Evolutionary conservation across 2,329 filamentous ascomycete genomes (phyloP).

Genomic region (Ophiosphaerella herpotricha): DNA sequence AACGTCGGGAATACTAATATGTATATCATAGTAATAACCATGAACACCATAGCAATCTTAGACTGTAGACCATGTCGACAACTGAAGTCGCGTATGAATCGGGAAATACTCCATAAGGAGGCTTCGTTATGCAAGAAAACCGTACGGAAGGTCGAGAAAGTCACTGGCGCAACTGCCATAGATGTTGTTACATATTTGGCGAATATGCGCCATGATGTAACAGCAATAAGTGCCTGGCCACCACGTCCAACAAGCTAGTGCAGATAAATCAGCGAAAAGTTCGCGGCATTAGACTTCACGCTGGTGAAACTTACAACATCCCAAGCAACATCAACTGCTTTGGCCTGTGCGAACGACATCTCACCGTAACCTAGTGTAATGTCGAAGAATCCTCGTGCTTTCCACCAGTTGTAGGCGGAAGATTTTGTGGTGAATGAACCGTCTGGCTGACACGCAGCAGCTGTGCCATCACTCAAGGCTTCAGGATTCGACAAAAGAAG

Average conservation of each 20-base stretch:
- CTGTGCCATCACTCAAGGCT: too few species aligned
- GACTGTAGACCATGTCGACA: conserved; percentile 16
- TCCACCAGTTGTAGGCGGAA: conserved; percentile 14
- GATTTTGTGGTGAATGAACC: conserved; percentile 9
- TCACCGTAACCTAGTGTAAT: conserved; percentile 18
- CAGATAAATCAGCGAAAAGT: not conserved
- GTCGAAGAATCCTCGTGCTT: conserved; percentile 21
- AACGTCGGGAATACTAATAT: conserved; percentile 22
- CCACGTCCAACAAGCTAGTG: conserved; percentile 22
- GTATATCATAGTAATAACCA: conserved; percentile 21
- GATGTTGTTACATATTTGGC: conserved; percentile 21
- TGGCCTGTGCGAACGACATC: conserved; percentile 22
- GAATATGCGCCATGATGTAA: conserved; percentile 22
- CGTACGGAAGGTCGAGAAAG: conserved; percentile 19
- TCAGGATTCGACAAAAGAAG: too few species aligned
- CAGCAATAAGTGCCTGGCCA: conserved; percentile 23
- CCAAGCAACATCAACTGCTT: conserved; percentile 26
- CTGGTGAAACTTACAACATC: conserved; percentile 21
- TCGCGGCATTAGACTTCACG: not conserved
- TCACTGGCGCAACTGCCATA: conserved; percentile 24
- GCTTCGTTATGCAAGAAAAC: conserved; percentile 19
- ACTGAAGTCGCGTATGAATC: conserved; percentile 9
- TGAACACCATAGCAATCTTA: conserved; percentile 23
- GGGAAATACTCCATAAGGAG: not conserved
- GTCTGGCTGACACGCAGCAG: conserved; percentile 10